Evolutionary conservation across 2,329 filamentous ascomycete species (phyloP), one percentile per base, ranked within the genome.

Genomic region (Xylariales sp.): DNA sequence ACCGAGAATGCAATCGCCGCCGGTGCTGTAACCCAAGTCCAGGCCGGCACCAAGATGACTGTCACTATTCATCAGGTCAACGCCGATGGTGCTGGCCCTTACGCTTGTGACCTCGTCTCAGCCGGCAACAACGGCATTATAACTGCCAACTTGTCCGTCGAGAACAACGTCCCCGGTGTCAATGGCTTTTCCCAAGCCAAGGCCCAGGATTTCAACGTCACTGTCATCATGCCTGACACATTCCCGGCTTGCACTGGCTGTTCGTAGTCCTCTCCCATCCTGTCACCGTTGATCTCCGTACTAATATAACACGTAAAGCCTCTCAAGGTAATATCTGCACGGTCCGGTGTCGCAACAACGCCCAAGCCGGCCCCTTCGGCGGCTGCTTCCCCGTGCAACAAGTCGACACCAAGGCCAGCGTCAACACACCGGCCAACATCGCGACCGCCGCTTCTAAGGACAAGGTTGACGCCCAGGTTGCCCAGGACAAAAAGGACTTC

Each of bases 301-400:
- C 44, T 40, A 20, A 48, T 45, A 3, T 9, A 46, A 35, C 46
- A 14, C 12, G 5, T 14, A 5, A 28, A 71, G 70, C 62, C 6
- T 76, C 76, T 0, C 76, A 75, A 2, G 78, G 79, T 31, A 73
- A 78, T 41, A 53, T 79, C 28, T 78, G 75, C 65, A 80, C 76
- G 1, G 65, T 80, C 15, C 70, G 77, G 25, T 80, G 77, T 64
- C 67, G 74, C 15, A 81, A 81, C 63, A 74, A 71, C 42, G 73
- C 75, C 4, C 58, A 71, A 3, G 74, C 74, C 8, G 74, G 75
- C 4, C 74, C 74, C 10, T 80, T 80, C 42, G 73, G 73, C 28
- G 71, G 76, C 38, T 81, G 77, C 59, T 73, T 80, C 54, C 62
- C 75, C 2, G 68, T 80, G 14, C 71, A 78, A 56, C 78, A 82